Evolutionary conservation across 2,329 filamentous ascomycete genomes (phyloP), one percentile per base, ranked within the genome.

Genomic region (Myotisia sp.): DNA sequence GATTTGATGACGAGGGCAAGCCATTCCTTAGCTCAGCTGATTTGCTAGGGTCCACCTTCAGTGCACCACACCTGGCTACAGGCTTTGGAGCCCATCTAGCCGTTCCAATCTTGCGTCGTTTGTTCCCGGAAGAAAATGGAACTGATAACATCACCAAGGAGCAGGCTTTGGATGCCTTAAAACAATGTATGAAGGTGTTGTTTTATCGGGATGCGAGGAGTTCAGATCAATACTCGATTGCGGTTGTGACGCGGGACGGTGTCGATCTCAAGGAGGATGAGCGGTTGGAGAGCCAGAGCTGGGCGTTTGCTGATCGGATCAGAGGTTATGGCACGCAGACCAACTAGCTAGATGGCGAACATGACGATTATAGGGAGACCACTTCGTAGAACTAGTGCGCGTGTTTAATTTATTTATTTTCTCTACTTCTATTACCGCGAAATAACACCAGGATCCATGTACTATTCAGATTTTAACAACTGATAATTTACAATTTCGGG

Each of bases 131-230:
- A 48, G 90, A 95, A 59, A 79, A 73, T 48, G 66, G 81, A 26
- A 76, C 80, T 21, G 67, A 74, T 48, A 65, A 74, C 40, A 67
- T 95, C 44, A 76, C 67, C 26, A 71, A 74, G 55, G 86, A 94
- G 50, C 60, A 81, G 54, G 90, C 90, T 31, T 67, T 94, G 41
- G 66, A 78, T 38, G 71, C 84, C 26, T 63, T 98, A 53, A 80
- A 80, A 66, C 81, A 93, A 64, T 93, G 85, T 62, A 86, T 98
- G 82, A 95, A 95, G 72, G 87, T 95, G 34, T 70, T 98, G 41
- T 98, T 82, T 67, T 98, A 98, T 68, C 74, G 90, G 50, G 90
- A 98, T 62, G 90, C 90, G 28, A 76, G 90, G 59, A 92, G 82
- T 64, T 64, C 90, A 62, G 85, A 94, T 62, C 70, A 72, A 47